Evolutionary conservation across 352 stramenopile genomes (phyloP).

Genomic region (Globisporangium polare): DNA sequence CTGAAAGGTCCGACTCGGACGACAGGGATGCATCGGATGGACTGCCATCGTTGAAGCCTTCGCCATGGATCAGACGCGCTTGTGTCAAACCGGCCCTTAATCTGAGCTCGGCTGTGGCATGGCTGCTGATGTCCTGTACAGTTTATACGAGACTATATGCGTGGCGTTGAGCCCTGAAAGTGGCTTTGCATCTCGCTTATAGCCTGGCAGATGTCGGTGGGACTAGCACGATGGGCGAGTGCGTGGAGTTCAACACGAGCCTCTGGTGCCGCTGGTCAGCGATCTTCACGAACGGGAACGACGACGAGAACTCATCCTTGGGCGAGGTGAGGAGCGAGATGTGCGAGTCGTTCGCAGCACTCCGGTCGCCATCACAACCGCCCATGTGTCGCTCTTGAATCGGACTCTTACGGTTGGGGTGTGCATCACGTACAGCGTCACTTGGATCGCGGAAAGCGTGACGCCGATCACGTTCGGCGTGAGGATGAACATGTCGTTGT

Average conservation of each 20-base stretch:
- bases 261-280: background rate
- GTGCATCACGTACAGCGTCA: slow-evolving; percentile 48
- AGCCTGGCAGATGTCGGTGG: background rate
- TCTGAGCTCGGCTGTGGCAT: no score
- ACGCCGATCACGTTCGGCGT: slow-evolving; percentile 34
- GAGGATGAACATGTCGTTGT: slow-evolving; percentile 43
- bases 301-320: background rate
- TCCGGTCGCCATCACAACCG: background rate
- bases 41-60: background rate
- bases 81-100: no score
- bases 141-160: no score
- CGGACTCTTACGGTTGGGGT: slow-evolving; percentile 2
- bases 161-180: no score
- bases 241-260: background rate
- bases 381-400: background rate
- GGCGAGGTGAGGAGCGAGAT: background rate
- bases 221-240: background rate
- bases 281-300: background rate
- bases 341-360: background rate
- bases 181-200: background rate
- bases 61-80: no score
- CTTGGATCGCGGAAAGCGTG: slow-evolving; percentile 29
- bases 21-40: background rate
- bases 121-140: no score
- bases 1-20: background rate